Base-by-base conservation (phyloP, 192 early-diverging fungal genomes). In the Backusella morwellensis region DNA sequence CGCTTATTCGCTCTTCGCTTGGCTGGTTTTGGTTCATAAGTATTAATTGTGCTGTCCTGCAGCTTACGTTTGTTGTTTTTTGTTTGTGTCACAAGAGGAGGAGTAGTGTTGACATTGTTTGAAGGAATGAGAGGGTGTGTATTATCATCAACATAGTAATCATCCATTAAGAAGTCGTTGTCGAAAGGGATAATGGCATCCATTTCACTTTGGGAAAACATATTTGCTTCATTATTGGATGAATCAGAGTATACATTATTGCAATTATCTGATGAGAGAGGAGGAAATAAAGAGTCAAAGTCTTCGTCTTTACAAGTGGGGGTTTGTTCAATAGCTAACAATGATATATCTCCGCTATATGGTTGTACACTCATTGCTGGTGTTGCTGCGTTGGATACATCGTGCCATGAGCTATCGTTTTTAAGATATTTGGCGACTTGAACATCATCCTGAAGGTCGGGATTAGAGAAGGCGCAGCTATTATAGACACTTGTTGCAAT, bases 381-480 rank as follows among this genome's bases (percentile, higher is more conserved):
- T 59, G 21, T 59, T 59, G 23, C 56, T 59, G 56, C n/a, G 23
- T 63, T 63, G 23, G 56, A 26, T 63, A 63, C 21, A 63, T 29
- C 23, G 21, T 70, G 68, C 68, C 68, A 70, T 0, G 68, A 41
- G 6, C 35, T 40, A 21, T 70, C 68, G 0, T 19, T n/a, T 40
- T 70, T 70, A 9, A 70, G 36, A 19, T 70, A 70, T 21, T 40
- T 70, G 21, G 35, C 35, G 17, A 70, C 68, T 70, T 70, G 68
- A 38, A 70, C 35, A 9, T 70, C 68, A 38, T 70, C 68, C 36
- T 70, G 68, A 26, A 63, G 56, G 9, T 63, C 56, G 4, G 56
- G 21, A 4, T 70, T 35, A 38, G 68, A 40, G n/a, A 70, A 41
- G 29, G 17, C 35, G 12, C 35, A 17, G 6, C 3, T 17, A 12